Evolutionary conservation across 257 asterid genomes (phyloP).

Genomic region (Fraxinus anomala): DNA sequence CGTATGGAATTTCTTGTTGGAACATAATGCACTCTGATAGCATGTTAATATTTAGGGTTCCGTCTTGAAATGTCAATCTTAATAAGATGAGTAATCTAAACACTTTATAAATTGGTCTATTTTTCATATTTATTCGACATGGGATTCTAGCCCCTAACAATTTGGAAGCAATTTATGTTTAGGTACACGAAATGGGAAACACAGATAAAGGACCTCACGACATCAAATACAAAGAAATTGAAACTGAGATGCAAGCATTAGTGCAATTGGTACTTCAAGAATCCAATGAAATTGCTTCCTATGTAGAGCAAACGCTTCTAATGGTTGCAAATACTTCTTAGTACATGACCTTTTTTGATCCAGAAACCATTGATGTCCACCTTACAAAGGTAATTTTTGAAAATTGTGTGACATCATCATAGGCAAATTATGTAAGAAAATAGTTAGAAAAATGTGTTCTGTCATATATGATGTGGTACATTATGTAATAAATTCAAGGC

Average conservation of each 20-base stretch:
- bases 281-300: constrained; percentile 25
- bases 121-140: no score
- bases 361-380: constrained; percentile 31
- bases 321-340: constrained; percentile 38
- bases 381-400: constrained; percentile 39
- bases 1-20: no score
- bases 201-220: neutral
- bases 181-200: constrained; percentile 1
- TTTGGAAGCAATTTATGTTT: neutral
- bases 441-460: no score
- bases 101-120: no score
- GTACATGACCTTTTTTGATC: constrained; percentile 27
- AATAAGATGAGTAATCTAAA: no score
- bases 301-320: constrained; percentile 43
- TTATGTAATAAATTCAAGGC: no score
- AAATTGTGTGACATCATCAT: neutral
- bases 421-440: neutral
- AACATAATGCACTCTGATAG: no score
- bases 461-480: no score
- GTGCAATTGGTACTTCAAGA: constrained; percentile 31
- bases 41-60: no score
- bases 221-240: constrained; percentile 28
- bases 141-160: no score
- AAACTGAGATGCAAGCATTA: constrained; percentile 32
- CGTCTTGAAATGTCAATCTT: no score